These are phyloP conservation scores for Saccharomyces paradoxus DNA, from an alignment of 805 yeast genomes.

Conservation along the genomic window DNA sequence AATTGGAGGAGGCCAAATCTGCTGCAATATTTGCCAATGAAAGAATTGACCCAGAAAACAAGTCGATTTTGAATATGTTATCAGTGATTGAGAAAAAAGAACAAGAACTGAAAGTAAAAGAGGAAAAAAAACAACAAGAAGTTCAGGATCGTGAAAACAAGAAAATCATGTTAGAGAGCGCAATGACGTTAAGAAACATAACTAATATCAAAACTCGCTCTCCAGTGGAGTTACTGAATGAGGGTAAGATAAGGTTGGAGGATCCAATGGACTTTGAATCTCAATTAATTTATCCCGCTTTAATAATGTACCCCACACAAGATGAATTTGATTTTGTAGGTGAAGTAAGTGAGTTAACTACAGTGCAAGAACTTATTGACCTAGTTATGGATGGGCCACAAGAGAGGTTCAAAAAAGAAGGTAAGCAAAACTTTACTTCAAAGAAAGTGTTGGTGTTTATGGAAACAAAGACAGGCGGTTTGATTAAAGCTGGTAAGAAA, in stretches of 20 bases:
- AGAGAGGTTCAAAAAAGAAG: slow-evolving; percentile 55
- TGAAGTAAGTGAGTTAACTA: slow-evolving; percentile 61
- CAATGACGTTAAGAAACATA: slow-evolving; percentile 54
- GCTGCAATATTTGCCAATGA: slow-evolving; percentile 55
- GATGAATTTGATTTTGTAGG: slow-evolving; percentile 79
- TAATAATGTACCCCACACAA: slow-evolving; percentile 71
- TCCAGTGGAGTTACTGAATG: slow-evolving; percentile 50
- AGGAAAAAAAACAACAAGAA: slow-evolving; percentile 16
- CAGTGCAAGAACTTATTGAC: slow-evolving; percentile 55
- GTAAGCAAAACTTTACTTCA: slow-evolving; percentile 49
- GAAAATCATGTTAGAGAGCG: slow-evolving; percentile 42
- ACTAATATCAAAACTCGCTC: slow-evolving; percentile 40
- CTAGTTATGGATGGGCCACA: slow-evolving; percentile 58
- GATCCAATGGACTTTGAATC: slow-evolving; percentile 63
- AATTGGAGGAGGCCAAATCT: slow-evolving; percentile 62
- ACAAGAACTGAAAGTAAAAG: slow-evolving; percentile 27
- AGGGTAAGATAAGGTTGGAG: slow-evolving; percentile 50
- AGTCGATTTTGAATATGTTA: slow-evolving; percentile 43
- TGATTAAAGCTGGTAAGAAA: slow-evolving; percentile 78
- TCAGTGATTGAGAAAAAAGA: slow-evolving; percentile 36
- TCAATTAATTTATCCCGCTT: slow-evolving; percentile 72
- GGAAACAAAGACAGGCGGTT: slow-evolving; percentile 79
- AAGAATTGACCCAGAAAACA: slow-evolving; percentile 50
- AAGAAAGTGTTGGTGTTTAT: slow-evolving; percentile 62
- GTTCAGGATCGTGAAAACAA: slow-evolving; percentile 33